Conservation (phyloP, 73 alveolate genomes). For the Tetrahymena malaccensis region DNA sequence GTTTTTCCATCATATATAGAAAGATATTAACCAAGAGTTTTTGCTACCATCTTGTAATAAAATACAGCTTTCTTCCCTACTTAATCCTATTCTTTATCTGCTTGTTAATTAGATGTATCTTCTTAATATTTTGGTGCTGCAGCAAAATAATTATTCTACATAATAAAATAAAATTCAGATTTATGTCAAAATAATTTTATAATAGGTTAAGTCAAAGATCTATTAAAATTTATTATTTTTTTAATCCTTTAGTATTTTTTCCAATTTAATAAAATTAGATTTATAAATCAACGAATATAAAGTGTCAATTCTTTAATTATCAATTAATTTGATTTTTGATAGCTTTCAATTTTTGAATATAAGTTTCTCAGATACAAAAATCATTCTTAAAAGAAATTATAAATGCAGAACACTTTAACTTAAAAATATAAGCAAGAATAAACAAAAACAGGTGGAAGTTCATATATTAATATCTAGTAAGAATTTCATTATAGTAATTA, state of each 20-base stretch:
- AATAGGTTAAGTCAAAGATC: background rate
- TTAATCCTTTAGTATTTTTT: no score
- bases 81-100: background rate
- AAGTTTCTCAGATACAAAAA: background rate
- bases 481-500: background rate
- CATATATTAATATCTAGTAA: no score
- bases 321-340: background rate
- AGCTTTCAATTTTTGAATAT: no score
- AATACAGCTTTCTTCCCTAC: conserved; percentile 26
- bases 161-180: background rate
- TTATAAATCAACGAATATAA: background rate
- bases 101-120: background rate
- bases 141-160: background rate
- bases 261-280: background rate
- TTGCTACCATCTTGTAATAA: conserved; percentile 63
- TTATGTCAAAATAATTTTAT: no score
- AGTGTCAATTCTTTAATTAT: background rate
- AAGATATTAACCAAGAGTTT: conserved; percentile 39
- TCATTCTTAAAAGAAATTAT: background rate
- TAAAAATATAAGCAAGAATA: background rate
- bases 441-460: background rate
- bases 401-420: background rate
- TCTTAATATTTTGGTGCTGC: background rate
- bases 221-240: no score
- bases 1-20: conserved; percentile 48